These are phyloP conservation scores for Kurtzmaniella quercitrusa DNA, from an alignment of 1,139 yeast species.

Conservation along the genomic window DNA sequence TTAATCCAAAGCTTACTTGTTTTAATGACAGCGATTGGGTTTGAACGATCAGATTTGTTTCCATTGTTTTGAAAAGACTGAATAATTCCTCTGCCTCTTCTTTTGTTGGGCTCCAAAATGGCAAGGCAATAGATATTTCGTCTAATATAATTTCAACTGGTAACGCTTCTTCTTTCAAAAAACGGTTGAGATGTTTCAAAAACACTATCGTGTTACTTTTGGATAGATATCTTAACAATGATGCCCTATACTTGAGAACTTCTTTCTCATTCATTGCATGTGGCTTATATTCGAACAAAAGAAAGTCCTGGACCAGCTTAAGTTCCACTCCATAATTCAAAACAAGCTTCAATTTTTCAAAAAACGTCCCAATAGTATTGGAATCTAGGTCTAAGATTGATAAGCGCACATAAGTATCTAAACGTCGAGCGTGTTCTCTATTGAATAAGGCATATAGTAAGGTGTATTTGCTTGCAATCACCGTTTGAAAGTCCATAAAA, in stretches of 20 bases:
- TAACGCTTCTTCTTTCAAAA: not conserved
- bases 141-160: not conserved
- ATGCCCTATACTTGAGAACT: not conserved
- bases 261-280: slow-evolving; percentile 5
- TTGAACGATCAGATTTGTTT: no score
- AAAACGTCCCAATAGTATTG: not conserved
- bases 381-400: not conserved
- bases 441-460: not conserved
- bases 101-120: not conserved
- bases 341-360: not conserved
- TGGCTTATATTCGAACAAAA: not conserved
- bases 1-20: not conserved
- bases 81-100: not conserved
- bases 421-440: not conserved
- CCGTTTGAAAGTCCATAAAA: not conserved
- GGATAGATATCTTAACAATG: not conserved
- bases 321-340: not conserved
- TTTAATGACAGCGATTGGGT: no score
- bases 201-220: not conserved
- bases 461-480: not conserved
- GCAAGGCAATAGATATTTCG: not conserved
- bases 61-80: not conserved
- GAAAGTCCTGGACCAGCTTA: slow-evolving; percentile 1
- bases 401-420: not conserved
- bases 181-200: not conserved